phyloP scores from a whole-genome alignment of 2,329 filamentous ascomycete species.

The Ophiostoma ips region DNA sequence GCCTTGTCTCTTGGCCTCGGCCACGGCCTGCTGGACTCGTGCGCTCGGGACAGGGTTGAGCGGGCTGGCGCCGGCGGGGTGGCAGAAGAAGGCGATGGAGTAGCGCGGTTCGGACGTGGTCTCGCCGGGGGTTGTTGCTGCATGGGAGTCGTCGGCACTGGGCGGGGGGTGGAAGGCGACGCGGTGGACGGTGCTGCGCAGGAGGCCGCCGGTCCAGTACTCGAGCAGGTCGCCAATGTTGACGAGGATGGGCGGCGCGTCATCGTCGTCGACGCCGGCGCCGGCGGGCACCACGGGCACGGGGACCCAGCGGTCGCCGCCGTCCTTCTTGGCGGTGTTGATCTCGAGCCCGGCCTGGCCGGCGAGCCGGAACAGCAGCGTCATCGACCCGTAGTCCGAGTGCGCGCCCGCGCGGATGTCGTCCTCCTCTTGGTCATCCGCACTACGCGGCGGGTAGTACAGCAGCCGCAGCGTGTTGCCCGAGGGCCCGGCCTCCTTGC shows the following conservation, averaged over 20 bases:
- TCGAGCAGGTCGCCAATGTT: conserved; percentile 56
- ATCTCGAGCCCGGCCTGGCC: conserved; percentile 83
- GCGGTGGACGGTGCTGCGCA: conserved; percentile 78
- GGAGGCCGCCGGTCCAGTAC: conserved; percentile 82
- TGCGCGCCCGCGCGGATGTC: conserved; percentile 85
- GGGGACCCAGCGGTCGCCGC: conserved; percentile 43
- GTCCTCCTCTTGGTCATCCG: conserved; percentile 35
- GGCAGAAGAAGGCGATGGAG: conserved; percentile 56
- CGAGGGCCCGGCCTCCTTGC: conserved; percentile 29
- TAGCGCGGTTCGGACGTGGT: conserved; percentile 39
- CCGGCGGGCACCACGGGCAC: conserved; percentile 53
- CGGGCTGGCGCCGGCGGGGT: conserved; percentile 39
- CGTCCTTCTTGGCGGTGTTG: conserved; percentile 42
- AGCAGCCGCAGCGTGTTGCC: conserved; percentile 56
- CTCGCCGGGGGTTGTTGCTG: conserved; percentile 26
- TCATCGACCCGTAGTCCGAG: conserved; percentile 67
- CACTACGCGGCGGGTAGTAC: conserved; percentile 47
- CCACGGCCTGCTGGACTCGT: conserved; percentile 27
- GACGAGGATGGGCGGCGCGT: conserved; percentile 65
- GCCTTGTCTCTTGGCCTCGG: conserved; percentile 13
- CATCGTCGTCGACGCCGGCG: conserved; percentile 35
- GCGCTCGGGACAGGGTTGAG: conserved; percentile 48
- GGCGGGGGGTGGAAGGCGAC: conserved; percentile 54
- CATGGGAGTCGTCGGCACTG: conserved; percentile 18
- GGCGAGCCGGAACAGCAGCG: conserved; percentile 70